Evolutionary conservation across 306 rosid genomes (phyloP), one percentile per base, ranked within the genome.

Genomic region (Dicorynia guianensis): DNA sequence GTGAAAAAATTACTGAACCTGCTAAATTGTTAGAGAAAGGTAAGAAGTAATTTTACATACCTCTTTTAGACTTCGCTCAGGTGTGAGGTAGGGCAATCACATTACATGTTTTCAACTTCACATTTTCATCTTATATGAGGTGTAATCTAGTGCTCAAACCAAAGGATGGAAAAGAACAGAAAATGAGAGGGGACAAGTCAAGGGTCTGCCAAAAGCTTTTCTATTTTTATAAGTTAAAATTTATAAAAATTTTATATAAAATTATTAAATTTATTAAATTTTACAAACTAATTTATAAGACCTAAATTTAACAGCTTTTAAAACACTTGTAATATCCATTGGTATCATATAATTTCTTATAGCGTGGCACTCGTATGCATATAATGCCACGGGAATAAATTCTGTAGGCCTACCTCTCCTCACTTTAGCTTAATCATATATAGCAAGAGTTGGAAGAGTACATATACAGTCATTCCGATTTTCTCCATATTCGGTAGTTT

Each of bases 371-470:
- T n/a, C 33, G 33, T n/a, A 13, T 39, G n/a, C 19, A 38, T 63
- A 79, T 52, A 71, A 34, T 72, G 53, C 4, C 20, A 52, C 3
- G 25, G 50, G 38, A 78, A 56, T 74, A 78, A 46, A 73, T 73
- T 63, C 77, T 30, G 6, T 47, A n/a, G 69, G 18, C 57, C n/a
- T 8, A 10, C 12, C 25, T 50, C 30, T 42, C 8, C 11, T 54
- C 33, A 52, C 61, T 75, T 61, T 52, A 69, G 13, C 18, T 50
- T 50, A 11, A 47, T 12, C 6, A 6, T 44, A 25, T 25, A 25
- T 25, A 8, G 18, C 7, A 72, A 13, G 6, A 53, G 19, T 74
- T 74, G 7, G 19, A 39, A 77, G 61, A 42, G 33, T 60, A 14
- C 48, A 74, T 50, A 50, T 55, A 19, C 11, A 34, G 54, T 35